Evolutionary conservation across 176 grass and related monocot species (phyloP), one percentile per base, ranked within the genome.

Genomic region (Aegilops bicornis): DNA sequence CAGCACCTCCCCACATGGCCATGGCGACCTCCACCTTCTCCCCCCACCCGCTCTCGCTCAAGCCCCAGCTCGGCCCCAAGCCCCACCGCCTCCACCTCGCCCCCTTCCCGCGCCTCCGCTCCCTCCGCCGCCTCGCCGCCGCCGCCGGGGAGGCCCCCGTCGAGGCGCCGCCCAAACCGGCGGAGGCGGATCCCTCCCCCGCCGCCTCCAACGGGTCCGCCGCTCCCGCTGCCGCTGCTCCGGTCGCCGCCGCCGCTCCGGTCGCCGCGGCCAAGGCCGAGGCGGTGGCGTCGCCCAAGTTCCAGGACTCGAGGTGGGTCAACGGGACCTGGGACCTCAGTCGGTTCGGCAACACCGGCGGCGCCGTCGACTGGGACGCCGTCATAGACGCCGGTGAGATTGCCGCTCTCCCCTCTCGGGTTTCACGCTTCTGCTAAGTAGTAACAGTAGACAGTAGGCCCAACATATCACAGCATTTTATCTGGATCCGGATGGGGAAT

Each of bases 321-420:
- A 91, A 91, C 78, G 93, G 93, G 48, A 95, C 96, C 40, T 98
- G 96, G 96, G 96, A 98, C 83, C 85, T 93, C 77, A 85, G 42
- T 30, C 90, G 87, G 76, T 98, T 98, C 89, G 75, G 76, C 1
- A 95, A 73, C 10, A 91, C 89, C 77, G 90, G 78, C 70, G 95
- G 91, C 68, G 87, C 70, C 61, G 91, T 91, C 75, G 89, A 98
- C 74, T 98, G 96, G 96, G 96, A 93, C 85, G 86, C 91, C 85
- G 91, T 98, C 87, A 95, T 98, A 20, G 89, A 98, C 83, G 95
- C 95, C 8, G 95, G 93, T 98, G 82, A 90, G 91, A 35, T 25
- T 70, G 33, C 33, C 0, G 7, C 3, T 23, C 15, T 11, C 22
- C 17, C 19, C n/a, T 0, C 17, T 20, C 4, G 11, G 4, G 60